These are phyloP conservation scores for Pythium pyrilobum DNA, from an alignment of 352 stramenopile genomes.

Conservation along the genomic window DNA sequence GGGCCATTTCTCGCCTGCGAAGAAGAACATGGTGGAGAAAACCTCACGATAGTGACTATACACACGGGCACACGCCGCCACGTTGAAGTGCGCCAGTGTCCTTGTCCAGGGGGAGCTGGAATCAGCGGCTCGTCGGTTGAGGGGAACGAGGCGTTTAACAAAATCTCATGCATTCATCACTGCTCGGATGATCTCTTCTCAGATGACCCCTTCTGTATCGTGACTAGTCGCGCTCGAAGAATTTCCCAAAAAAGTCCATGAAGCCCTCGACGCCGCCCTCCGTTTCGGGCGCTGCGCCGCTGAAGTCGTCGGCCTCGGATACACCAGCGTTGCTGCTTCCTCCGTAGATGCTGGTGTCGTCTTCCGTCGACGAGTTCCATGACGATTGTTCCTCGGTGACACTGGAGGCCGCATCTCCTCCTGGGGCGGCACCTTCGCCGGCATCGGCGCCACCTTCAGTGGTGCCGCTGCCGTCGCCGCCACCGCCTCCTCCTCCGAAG, in stretches of 20 bases:
- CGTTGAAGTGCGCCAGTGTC: too few species aligned
- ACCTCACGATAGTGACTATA: too few species aligned
- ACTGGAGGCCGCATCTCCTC: neutral
- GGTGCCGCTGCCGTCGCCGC: constrained; percentile 25
- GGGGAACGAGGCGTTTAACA: too few species aligned
- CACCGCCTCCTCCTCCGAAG: constrained; percentile 59
- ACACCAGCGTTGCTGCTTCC: constrained; percentile 1
- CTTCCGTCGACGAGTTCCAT: constrained; percentile 31
- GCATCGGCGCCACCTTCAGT: constrained; percentile 21
- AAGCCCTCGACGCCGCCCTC: constrained; percentile 30
- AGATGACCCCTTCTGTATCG: too few species aligned
- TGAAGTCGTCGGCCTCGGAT: constrained; percentile 18
- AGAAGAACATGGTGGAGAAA: too few species aligned
- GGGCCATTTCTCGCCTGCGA: neutral
- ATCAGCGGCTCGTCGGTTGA: too few species aligned
- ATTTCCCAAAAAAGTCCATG: constrained; percentile 54
- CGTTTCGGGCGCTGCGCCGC: constrained; percentile 14
- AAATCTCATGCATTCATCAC: too few species aligned
- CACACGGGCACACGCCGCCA: too few species aligned
- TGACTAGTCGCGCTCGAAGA: constrained; percentile 38
- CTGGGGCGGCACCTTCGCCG: constrained; percentile 4
- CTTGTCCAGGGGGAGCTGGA: too few species aligned
- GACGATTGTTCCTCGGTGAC: constrained; percentile 4
- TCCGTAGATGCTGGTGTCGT: constrained; percentile 45
- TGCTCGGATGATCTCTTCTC: too few species aligned